Conservation (phyloP, 1,284 basidiomycete genomes). For the Malassezia globosa region DNA sequence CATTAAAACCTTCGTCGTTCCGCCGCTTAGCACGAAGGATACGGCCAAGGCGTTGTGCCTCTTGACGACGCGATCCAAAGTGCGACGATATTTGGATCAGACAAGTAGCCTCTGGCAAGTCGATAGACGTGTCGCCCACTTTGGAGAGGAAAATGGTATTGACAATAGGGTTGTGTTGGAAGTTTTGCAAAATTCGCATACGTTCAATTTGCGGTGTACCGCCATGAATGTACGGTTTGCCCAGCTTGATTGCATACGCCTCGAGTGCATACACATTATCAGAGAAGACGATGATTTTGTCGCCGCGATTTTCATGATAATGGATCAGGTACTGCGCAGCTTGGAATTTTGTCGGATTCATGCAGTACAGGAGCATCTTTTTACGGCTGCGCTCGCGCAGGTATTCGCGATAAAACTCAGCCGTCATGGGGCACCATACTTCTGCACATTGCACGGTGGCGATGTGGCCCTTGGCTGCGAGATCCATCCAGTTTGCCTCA, state of each 20-base stretch:
- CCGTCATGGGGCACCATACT: conserved; percentile 99
- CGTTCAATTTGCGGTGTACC: conserved; percentile 90
- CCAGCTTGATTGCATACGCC: conserved; percentile 88
- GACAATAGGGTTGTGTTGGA: conserved; percentile 83
- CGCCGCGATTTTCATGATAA: conserved; percentile 91
- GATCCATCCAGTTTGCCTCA: conserved; percentile 99
- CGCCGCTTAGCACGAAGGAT: conserved; percentile 92
- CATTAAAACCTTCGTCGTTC: conserved; percentile 99
- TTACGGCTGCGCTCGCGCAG: conserved; percentile 82
- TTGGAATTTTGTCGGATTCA: conserved; percentile 99
- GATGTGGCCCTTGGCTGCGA: conserved; percentile 97
- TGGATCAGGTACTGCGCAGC: conserved; percentile 97
- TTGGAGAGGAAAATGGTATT: conserved; percentile 99
- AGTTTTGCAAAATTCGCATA: conserved; percentile 84
- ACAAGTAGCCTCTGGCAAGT: conserved; percentile 95
- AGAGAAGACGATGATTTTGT: conserved; percentile 98
- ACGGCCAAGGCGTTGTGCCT: conserved; percentile 84
- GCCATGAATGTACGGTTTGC: conserved; percentile 92
- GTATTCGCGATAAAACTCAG: conserved; percentile 99
- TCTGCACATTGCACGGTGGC: conserved; percentile 94
- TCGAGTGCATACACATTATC: conserved; percentile 96
- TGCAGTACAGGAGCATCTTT: conserved; percentile 92
- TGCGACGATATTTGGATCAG: conserved; percentile 99
- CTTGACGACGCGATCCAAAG: conserved; percentile 94
- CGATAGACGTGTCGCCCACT: conserved; percentile 98